Evolutionary conservation across 225 moss, liverwort and hornwort species (phyloP), one percentile per base, ranked within the genome.

Genomic region (Bryoerythrophyllum caledonicum): DNA sequence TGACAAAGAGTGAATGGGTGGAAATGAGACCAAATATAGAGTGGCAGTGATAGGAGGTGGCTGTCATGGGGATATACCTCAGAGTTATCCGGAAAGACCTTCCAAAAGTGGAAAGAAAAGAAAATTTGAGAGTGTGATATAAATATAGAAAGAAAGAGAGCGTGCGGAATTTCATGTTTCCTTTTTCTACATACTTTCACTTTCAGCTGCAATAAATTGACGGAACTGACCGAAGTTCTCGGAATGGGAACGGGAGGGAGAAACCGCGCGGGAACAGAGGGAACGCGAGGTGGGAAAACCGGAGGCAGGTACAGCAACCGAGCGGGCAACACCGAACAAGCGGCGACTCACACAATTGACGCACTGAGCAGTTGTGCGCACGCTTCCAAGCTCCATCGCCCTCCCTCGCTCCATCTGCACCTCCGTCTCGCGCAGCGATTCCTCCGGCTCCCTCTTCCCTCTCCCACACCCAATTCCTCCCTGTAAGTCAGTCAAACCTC

Each of bases 311-410:
- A 15, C 17, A 27, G 17, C 66, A 66, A 66, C 66, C 46, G 49
- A 41, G 84, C 84, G 80, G 77, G 55, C 62, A 56, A 41, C 41
- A 67, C 60, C 63, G 38, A 38, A 38, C 1, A 8, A 38, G 67
- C 60, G 16, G 46, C 54, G 14, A 48, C 32, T 3, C 17, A 24
- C 70, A 38, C 72, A 76, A 35, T 49, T 0, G 17, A 19, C 24
- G 13, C 54, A 71, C 48, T 49, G 80, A 83, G 78, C 81, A 84
- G 81, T 85, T 78, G 67, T 75, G 85, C 81, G 85, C 85, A 81
- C 85, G 81, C 85, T 85, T 85, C 75, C 85, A 85, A 85, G 85
- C 81, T 85, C 81, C 81, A 78, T 85, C 84, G 78, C 43, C 71
- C 37, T 77, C 80, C 60, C 80, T 67, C 67, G 72, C 46, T 67